A percentile compares a stretch with the other conserved stretches of the same genome.
phyloP scores from a whole-genome alignment of 352 stramenopile genomes.

The Pythium phragmiticola region DNA sequence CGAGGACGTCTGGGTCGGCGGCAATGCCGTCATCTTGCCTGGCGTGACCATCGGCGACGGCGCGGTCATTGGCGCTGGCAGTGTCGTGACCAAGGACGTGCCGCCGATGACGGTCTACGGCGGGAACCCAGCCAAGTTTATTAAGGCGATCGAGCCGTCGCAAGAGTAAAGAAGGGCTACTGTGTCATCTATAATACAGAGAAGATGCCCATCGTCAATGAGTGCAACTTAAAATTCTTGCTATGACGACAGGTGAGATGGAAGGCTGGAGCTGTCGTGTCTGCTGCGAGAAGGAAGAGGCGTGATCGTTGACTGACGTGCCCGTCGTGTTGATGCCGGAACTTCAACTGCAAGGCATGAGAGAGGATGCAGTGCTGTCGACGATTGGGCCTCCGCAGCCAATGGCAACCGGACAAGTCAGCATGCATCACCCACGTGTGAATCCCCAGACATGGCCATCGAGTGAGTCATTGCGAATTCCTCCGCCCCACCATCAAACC shows the following conservation, averaged over 20 bases:
- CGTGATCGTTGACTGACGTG: background rate
- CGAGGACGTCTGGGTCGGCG: slow-evolving; percentile 86
- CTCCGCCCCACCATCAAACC: background rate
- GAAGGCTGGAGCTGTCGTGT: background rate
- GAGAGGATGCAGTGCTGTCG: background rate
- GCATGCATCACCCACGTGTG: too few relatives aligned
- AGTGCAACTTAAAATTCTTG: too few relatives aligned
- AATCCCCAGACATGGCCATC: too few relatives aligned
- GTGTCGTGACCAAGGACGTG: slow-evolving; percentile 84
- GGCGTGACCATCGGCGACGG: slow-evolving; percentile 69
- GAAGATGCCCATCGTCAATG: too few relatives aligned
- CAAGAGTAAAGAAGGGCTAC: background rate
- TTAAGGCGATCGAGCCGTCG: slow-evolving; percentile 46
- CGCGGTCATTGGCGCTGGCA: slow-evolving; percentile 69
- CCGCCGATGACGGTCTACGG: slow-evolving; percentile 57
- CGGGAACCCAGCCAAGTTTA: slow-evolving; percentile 76
- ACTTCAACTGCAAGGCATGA: slow-evolving; percentile 5
- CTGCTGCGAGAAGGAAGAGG: background rate
- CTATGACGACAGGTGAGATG: background rate
- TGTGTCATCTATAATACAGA: too few relatives aligned
- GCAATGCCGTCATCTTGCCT: slow-evolving; percentile 62
- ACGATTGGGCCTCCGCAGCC: slow-evolving; percentile 9
- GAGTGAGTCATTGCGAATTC: background rate
- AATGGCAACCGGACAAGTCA: slow-evolving; percentile 15
- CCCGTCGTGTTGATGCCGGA: slow-evolving; percentile 1